Percentiles rank a stretch among this genome's conserved stretches.
Conservation (phyloP, 306 rosid species). For the Alnus glutinosa region DNA sequence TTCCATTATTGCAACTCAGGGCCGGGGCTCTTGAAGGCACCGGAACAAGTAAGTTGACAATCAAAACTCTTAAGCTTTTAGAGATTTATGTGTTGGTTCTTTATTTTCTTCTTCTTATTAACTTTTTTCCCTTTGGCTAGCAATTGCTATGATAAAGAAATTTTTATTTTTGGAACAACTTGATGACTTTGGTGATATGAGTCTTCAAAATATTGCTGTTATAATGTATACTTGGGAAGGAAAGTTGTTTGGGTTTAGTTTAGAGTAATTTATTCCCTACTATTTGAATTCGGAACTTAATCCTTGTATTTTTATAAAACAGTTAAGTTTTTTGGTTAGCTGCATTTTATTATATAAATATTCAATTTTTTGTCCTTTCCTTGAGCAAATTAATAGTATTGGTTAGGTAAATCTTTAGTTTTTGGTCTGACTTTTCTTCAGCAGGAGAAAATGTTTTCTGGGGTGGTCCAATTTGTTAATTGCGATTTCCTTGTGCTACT, state of each 20-base stretch:
- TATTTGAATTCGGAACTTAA: background rate
- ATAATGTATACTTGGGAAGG: background rate
- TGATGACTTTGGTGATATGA: conserved; percentile 16
- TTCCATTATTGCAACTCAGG: conserved; percentile 61
- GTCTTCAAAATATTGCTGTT: background rate
- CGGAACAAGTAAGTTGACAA: conserved; percentile 36
- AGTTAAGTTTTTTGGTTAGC: background rate
- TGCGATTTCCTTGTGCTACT: no score
- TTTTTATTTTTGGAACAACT: background rate
- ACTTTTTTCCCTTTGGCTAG: background rate
- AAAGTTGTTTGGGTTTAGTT: background rate
- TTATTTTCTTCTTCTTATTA: background rate
- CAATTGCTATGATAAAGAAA: background rate
- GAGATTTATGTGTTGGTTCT: background rate
- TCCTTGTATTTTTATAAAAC: background rate
- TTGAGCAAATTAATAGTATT: background rate
- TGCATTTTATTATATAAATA: background rate
- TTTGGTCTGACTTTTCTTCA: background rate
- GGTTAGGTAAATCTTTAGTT: background rate
- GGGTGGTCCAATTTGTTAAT: background rate
- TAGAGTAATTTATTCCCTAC: conserved; percentile 1
- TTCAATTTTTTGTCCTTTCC: background rate
- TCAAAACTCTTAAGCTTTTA: background rate
- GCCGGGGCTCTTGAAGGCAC: conserved; percentile 60
- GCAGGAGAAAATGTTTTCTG: background rate